phyloP scores from a whole-genome alignment of 768 basidiomycete species.

The Antrodiella citrinella region DNA sequence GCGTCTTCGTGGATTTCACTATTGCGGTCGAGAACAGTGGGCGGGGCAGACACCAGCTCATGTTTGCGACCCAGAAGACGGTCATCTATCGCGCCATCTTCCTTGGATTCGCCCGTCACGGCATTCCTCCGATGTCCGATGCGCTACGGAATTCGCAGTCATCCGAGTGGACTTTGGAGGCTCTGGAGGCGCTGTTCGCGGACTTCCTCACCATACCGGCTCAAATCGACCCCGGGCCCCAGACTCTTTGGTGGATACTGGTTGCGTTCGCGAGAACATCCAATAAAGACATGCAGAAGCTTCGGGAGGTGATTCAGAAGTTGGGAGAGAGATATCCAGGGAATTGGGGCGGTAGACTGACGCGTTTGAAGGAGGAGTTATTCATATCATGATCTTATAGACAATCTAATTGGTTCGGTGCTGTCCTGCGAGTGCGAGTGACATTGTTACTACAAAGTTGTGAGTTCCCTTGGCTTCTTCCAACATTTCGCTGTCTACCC shows the following conservation, averaged over 20 bases:
- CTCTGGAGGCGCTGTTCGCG: conserved; percentile 50
- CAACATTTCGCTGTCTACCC: background rate
- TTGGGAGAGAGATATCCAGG: conserved; percentile 48
- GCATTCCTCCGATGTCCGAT: conserved; percentile 15
- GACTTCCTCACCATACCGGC: conserved; percentile 53
- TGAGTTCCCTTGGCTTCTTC: background rate
- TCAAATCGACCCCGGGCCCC: conserved; percentile 33
- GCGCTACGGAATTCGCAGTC: background rate
- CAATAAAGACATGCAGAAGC: conserved; percentile 35
- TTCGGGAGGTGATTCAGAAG: conserved; percentile 50
- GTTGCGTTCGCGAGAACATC: conserved; percentile 57
- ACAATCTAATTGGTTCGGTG: background rate
- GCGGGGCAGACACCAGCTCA: conserved; percentile 19
- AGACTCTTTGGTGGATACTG: conserved; percentile 60
- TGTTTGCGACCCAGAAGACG: conserved; percentile 26
- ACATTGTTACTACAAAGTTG: background rate
- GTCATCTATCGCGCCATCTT: conserved; percentile 66
- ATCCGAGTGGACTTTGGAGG: conserved; percentile 46
- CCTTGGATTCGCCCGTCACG: conserved; percentile 64
- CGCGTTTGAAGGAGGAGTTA: conserved; percentile 32
- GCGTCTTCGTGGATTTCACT: conserved; percentile 63
- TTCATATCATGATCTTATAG: background rate
- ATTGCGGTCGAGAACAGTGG: conserved; percentile 22
- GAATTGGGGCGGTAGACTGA: conserved; percentile 34
- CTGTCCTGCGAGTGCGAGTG: background rate